Percentiles rank a stretch among this genome's conserved stretches.
Conservation (phyloP, 768 basidiomycete genomes). For the Daedaleopsis sinensis region DNA sequence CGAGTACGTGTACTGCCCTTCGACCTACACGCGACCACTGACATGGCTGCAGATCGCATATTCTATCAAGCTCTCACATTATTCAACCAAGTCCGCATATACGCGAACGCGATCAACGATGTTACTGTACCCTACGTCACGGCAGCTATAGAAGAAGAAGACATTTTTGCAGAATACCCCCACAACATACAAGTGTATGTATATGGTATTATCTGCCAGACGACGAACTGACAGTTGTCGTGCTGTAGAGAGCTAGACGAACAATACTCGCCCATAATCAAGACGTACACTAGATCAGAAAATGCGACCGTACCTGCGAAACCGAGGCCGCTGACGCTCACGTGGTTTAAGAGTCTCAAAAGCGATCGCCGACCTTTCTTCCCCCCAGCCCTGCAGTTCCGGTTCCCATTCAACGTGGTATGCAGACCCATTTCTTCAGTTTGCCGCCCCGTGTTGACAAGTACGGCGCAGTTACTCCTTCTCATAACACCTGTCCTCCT, state of each 20-base stretch:
- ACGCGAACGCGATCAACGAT: conserved; percentile 82
- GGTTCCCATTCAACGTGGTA: conserved; percentile 76
- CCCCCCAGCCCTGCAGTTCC: conserved; percentile 59
- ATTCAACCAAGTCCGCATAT: conserved; percentile 74
- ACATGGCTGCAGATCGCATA: conserved; percentile 51
- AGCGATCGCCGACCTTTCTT: conserved; percentile 48
- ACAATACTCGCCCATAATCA: conserved; percentile 58
- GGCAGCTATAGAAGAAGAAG: conserved; percentile 67
- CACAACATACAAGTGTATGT: conserved; percentile 59
- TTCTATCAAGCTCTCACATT: conserved; percentile 73
- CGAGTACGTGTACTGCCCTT: conserved; percentile 41
- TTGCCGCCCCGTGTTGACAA: neutral
- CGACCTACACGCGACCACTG: neutral
- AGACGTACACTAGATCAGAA: conserved; percentile 50
- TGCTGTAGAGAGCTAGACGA: conserved; percentile 54
- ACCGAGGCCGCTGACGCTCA: conserved; percentile 42
- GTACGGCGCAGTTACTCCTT: conserved; percentile 48
- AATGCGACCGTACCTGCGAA: conserved; percentile 35
- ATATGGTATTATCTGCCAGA: neutral
- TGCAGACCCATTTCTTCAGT: conserved; percentile 27
- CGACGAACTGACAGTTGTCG: neutral
- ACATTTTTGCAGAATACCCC: conserved; percentile 62
- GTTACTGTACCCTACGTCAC: conserved; percentile 83
- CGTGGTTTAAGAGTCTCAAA: conserved; percentile 49
- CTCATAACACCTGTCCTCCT: conserved; percentile 64